Base-by-base conservation (phyloP, 768 basidiomycete genomes). In the Pulveroboletus sp. region DNA sequence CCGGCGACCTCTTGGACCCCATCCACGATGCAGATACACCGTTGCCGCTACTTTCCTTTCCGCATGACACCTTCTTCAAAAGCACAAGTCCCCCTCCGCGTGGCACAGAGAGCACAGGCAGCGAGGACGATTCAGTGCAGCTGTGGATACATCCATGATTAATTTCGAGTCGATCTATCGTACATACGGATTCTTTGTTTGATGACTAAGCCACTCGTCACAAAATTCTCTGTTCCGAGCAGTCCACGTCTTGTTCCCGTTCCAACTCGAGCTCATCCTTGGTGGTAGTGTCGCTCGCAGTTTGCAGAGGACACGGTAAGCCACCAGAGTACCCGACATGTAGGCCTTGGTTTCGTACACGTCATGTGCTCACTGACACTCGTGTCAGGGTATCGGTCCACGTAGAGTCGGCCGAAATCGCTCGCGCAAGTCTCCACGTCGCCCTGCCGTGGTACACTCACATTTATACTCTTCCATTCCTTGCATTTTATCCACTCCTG, bases 401-500 rank as follows among this genome's bases (percentile, higher is more conserved):
- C 43, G 79, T 90, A 42, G 66, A 77, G 46, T 88, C 86, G 10
- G 62, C 76, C 35, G 88, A 90, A 65, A 87, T 90, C 43, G 75
- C 79, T 33, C 69, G 77, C 34, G 84, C 85, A 41, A 83, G 77
- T 60, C 66, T 90, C 47, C 87, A 85, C 60, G 71, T 80, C 48
- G 73, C 79, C 41, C 73, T 85, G 42, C 84, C 85, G n/a, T 78
- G 80, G 76, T 78, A 82, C 59, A 76, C 73, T 34, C 84, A 90
- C 60, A 66, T 91, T 46, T 93, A 93, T 62, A 77, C 83, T 6
- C 49, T 83, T 16, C 90, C 90, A 0, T 90, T 90, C 60, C 75
- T 92, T n/a, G 79, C 77, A 1, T 72, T 92, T 41, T 93, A 92
- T 53, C 90, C 90, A 0, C 65, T 93, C 25, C 78, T 90, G 25